A percentile compares a stretch with the other conserved stretches of the same genome.
Conservation (phyloP, 2,329 filamentous ascomycete species). For the Fusarium marasasianum region DNA sequence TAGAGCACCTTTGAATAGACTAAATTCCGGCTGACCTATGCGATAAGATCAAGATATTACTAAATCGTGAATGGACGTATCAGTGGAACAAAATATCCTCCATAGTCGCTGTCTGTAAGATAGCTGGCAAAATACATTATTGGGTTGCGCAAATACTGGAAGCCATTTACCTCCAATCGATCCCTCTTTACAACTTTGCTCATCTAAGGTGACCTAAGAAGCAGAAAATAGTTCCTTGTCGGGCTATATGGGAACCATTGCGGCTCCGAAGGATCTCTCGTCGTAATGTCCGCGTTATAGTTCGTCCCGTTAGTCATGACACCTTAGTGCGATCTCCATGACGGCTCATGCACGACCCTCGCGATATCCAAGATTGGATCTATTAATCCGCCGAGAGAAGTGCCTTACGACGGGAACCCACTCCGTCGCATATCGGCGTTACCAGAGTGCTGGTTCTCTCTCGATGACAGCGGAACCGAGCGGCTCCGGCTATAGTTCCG, state of each 20-base stretch:
- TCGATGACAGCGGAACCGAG: background rate
- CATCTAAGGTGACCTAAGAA: background rate
- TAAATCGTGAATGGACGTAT: rapidly evolving
- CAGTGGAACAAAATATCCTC: rapidly evolving
- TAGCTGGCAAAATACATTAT: background rate
- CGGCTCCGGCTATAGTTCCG: background rate
- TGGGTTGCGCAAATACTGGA: background rate
- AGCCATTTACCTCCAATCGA: rapidly evolving
- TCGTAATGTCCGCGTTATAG: background rate
- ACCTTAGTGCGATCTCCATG: background rate
- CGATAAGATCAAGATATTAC: rapidly evolving
- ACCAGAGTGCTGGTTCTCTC: background rate
- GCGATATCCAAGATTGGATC: background rate
- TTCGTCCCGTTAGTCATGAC: background rate
- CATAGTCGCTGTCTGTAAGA: background rate
- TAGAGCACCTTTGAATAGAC: background rate
- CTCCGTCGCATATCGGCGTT: background rate
- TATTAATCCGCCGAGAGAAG: background rate
- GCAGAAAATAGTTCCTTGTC: rapidly evolving
- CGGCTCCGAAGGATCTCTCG: background rate
- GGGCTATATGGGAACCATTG: background rate
- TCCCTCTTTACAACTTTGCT: background rate
- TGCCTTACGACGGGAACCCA: background rate
- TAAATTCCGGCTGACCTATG: rapidly evolving
- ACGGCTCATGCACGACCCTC: background rate